Percentiles rank a stretch among this genome's conserved stretches.
These are phyloP conservation scores for Stentor roeselii DNA, from an alignment of 73 alveolate genomes.

Conservation along the genomic window DNA sequence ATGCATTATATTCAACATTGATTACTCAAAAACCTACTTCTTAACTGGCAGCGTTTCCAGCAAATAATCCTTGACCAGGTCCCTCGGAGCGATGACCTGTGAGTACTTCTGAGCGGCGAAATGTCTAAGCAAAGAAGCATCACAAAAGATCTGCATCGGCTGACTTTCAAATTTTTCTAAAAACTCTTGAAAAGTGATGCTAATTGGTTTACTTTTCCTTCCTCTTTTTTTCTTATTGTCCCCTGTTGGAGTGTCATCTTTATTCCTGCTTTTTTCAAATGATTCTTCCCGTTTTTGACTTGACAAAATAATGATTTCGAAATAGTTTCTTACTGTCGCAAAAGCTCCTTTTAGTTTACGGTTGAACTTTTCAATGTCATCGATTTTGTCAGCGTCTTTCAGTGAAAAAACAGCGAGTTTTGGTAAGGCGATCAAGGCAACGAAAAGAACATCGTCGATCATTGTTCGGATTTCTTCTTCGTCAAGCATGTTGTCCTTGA, in stretches of 20 bases:
- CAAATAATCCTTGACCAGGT: background rate
- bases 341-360: background rate
- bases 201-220: too few species aligned
- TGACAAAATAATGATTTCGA: background rate
- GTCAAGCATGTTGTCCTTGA: background rate
- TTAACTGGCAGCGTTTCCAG: too few species aligned
- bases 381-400: background rate
- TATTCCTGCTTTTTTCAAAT: too few species aligned
- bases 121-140: background rate
- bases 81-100: background rate
- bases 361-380: background rate
- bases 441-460: background rate
- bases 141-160: background rate
- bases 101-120: background rate
- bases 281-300: too few species aligned
- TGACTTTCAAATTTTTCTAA: background rate
- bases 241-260: too few species aligned
- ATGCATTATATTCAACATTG: too few species aligned
- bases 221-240: too few species aligned
- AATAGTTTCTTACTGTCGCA: background rate
- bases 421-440: background rate
- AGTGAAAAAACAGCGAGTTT: background rate
- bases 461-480: background rate
- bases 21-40: too few species aligned
- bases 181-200: background rate